These are phyloP conservation scores for Volvariella surrecta DNA, from an alignment of 1,284 basidiomycete genomes.

Conservation along the genomic window DNA sequence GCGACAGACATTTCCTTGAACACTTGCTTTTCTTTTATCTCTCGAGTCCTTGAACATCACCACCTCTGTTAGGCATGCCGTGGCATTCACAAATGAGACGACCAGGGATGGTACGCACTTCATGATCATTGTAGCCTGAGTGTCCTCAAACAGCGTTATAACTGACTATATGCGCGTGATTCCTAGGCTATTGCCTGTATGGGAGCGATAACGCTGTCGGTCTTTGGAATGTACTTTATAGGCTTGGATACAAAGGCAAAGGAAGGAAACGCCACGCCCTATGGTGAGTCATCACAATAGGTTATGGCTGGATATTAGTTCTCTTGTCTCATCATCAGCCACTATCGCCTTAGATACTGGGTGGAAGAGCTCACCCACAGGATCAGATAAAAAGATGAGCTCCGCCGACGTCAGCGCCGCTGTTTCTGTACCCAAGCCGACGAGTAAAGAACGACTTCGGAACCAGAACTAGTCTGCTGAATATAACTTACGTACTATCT, in stretches of 20 bases:
- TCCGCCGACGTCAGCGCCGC: conserved; percentile 24
- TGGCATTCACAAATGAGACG: neutral
- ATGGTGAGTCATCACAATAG: conserved; percentile 6
- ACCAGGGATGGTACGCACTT: neutral
- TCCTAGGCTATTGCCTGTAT: conserved; percentile 24
- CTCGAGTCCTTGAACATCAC: too few relatives aligned
- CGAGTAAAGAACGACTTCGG: conserved; percentile 14
- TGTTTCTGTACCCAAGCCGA: conserved; percentile 22
- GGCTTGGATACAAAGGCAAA: conserved; percentile 15
- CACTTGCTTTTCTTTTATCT: too few relatives aligned
- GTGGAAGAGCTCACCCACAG: neutral
- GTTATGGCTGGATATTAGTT: neutral
- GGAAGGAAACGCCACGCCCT: conserved; percentile 10
- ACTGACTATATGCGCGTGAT: neutral
- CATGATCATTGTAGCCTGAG: neutral
- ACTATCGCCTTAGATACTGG: too few relatives aligned
- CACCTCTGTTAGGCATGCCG: too few relatives aligned
- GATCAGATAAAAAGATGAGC: conserved; percentile 21
- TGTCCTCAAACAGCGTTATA: neutral
- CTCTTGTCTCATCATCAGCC: neutral
- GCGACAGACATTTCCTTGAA: too few relatives aligned
- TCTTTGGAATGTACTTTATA: conserved; percentile 22
- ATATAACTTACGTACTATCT: too few relatives aligned
- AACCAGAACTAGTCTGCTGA: neutral
- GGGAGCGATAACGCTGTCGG: conserved; percentile 15